Evolutionary conservation across 208 protist genomes (phyloP), one percentile per base, ranked within the genome.

Genomic region (Leishmania tropica): DNA sequence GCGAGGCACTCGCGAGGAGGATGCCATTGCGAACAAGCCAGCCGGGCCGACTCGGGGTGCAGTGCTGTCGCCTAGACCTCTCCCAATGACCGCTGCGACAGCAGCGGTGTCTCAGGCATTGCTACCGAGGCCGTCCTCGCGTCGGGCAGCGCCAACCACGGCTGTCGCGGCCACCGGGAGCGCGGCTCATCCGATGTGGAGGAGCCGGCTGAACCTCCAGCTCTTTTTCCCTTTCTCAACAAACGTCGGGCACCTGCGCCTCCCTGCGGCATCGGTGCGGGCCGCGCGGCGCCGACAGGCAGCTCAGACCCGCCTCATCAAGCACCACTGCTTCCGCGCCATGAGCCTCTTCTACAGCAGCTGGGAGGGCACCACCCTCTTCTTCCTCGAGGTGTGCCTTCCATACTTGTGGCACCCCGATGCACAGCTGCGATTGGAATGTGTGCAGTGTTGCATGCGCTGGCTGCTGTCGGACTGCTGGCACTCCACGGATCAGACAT

Each of bases 321-420:
- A 96, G 76, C 87, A 87, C 45, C 87, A 92, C 65, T 94, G 92
- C 80, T 96, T 96, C 73, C 89, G 88, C 51, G 83, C 92, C 17
- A 78, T 95, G 53, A 78, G 90, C 45, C 82, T 87, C 53, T 89
- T 93, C 81, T 88, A 78, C 78, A 88, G 83, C 75, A 81, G 80
- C 76, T 94, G 90, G 89, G 88, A 90, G 73, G 87, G 89, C 28
- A 89, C 86, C 7, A 88, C 87, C 3, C 79, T 84, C 40, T 92
- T 94, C 76, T 94, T 94, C 75, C 54, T 94, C 24, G 87, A 92
- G 45, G 87, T 94, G 15, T 96, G 93, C 85, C 79, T 89, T 58
- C 91, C 91, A 37, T 96, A 96, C 73, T 78, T 95, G 47, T 80
- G 78, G 75, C 91, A 96, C 77, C 87, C 83, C 10, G 86, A 96